A percentile compares a stretch with the other conserved stretches of the same genome.
Conservation (phyloP, 768 basidiomycete genomes). For the Chlorophyllum brunneum region DNA sequence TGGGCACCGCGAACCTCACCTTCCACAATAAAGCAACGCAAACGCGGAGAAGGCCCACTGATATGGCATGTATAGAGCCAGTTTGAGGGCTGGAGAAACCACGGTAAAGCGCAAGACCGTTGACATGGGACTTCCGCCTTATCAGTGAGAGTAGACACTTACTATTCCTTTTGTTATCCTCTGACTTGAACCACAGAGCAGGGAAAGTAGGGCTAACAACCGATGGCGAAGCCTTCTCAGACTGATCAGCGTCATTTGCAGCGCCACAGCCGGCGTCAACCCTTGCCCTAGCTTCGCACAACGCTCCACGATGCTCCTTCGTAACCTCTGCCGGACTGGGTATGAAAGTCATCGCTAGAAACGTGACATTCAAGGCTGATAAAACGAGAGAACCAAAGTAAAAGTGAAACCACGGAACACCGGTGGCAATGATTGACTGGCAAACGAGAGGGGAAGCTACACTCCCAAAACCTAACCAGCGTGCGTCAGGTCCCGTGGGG, state of each 20-base stretch:
- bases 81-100: slow-evolving; percentile 29
- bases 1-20: slow-evolving; percentile 29
- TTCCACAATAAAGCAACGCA: slow-evolving; percentile 43
- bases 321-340: slow-evolving; percentile 29
- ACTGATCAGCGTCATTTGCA: not conserved
- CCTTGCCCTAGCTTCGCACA: not conserved
- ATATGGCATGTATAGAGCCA: slow-evolving; percentile 36
- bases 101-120: not conserved
- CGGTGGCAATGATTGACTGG: slow-evolving; percentile 44
- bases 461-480: slow-evolving; percentile 42
- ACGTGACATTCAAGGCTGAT: slow-evolving; percentile 35
- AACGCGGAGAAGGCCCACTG: slow-evolving; percentile 48
- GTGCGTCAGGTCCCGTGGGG: not conserved
- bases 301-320: not conserved
- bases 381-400: slow-evolving; percentile 54
- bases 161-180: slow-evolving; percentile 14
- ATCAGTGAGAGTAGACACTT: slow-evolving; percentile 1
- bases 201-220: not conserved
- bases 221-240: not conserved
- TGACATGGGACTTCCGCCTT: not conserved
- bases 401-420: slow-evolving; percentile 53
- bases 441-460: slow-evolving; percentile 54
- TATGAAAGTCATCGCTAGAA: slow-evolving; percentile 40
- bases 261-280: not conserved
- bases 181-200: not conserved